Evolutionary conservation across 345 rosid genomes (phyloP).

Genomic region (Euclidium syriacum): DNA sequence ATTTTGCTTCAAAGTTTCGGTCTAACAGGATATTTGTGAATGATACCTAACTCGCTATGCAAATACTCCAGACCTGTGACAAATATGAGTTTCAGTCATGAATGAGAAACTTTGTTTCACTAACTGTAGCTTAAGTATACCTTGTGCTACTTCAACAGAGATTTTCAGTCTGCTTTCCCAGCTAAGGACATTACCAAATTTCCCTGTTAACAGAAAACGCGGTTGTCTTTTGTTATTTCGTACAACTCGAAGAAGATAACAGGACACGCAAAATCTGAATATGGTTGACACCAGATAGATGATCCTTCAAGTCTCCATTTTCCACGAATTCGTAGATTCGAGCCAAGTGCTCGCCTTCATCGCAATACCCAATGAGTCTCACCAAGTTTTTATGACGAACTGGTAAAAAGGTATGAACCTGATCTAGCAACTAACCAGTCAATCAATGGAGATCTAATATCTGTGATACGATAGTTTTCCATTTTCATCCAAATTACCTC

Average conservation of each 20-base stretch:
- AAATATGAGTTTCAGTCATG: constrained; percentile 5
- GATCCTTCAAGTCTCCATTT: constrained; percentile 34
- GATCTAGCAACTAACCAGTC: constrained; percentile 3
- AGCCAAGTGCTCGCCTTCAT: constrained; percentile 33
- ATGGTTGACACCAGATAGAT: constrained; percentile 22
- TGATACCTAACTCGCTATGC: constrained; percentile 23
- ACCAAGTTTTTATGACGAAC: constrained; percentile 31
- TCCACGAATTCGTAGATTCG: constrained; percentile 49
- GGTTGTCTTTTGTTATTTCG: neutral
- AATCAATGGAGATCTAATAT: no score
- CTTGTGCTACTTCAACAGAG: constrained; percentile 37
- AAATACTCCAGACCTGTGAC: constrained; percentile 21
- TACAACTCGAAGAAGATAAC: no score
- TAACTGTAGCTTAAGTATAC: constrained; percentile 19
- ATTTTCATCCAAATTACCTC: no score
- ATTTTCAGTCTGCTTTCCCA: constrained; percentile 42
- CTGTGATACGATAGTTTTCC: no score
- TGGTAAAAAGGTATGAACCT: constrained; percentile 32
- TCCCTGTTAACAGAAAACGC: constrained; percentile 23
- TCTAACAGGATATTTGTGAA: constrained; percentile 22
- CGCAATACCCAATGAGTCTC: constrained; percentile 41
- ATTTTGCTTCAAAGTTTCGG: constrained; percentile 1
- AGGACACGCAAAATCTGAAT: neutral
- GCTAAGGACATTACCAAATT: constrained; percentile 13
- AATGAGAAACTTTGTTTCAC: neutral